phyloP scores from a whole-genome alignment of 495 filamentous ascomycete species.

The Viridothelium virens region DNA sequence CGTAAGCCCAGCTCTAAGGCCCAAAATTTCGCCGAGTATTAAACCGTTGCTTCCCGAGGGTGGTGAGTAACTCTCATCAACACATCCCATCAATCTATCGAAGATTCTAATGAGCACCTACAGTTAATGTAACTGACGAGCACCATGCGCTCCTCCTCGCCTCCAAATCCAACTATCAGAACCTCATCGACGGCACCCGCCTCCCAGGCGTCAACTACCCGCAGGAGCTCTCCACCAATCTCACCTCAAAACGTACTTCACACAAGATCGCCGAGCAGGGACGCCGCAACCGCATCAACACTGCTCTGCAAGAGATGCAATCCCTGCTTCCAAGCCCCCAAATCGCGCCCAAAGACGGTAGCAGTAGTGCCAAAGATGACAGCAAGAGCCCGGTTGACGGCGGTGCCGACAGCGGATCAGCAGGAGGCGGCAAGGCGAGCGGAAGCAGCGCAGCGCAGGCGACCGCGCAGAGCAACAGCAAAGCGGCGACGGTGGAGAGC shows the following conservation, averaged over 20 bases:
- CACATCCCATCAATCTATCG: constrained; percentile 10
- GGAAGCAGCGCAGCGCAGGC: constrained; percentile 32
- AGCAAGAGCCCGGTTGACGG: constrained; percentile 18
- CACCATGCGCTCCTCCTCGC: constrained; percentile 79
- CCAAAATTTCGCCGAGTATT: constrained; percentile 89
- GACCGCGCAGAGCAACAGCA: constrained; percentile 58
- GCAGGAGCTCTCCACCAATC: constrained; percentile 77
- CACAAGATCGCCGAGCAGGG: constrained; percentile 98
- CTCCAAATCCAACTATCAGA: constrained; percentile 95
- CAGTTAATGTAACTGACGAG: constrained; percentile 50
- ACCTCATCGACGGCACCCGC: constrained; percentile 86
- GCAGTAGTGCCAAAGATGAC: background rate
- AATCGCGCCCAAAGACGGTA: background rate
- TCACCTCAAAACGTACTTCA: constrained; percentile 93
- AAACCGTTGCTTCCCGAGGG: constrained; percentile 79
- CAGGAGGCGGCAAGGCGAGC: constrained; percentile 25
- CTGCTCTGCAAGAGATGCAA: constrained; percentile 84
- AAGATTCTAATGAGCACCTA: constrained; percentile 15
- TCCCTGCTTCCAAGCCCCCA: constrained; percentile 55
- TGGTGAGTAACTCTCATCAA: constrained; percentile 41
- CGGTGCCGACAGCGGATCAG: constrained; percentile 13
- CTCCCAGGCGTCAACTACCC: constrained; percentile 88
- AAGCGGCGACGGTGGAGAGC: constrained; percentile 91
- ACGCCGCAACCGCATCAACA: constrained; percentile 89
- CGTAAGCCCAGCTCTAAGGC: constrained; percentile 73